phyloP scores from a whole-genome alignment of 257 asterid species.

The Scutellaria barbata region DNA sequence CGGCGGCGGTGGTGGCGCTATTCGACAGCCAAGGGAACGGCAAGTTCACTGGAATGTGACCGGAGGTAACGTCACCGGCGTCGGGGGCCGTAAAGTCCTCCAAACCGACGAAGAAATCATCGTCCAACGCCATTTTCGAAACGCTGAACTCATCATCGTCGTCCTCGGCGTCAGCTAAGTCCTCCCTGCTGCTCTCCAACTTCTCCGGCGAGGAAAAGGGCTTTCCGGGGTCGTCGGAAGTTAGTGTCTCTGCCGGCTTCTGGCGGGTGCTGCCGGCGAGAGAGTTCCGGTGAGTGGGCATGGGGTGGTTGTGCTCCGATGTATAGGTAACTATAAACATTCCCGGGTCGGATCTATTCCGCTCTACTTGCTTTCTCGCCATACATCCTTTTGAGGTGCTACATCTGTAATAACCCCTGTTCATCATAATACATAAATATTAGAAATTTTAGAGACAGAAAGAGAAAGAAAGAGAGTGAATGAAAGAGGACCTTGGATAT shows the following conservation, averaged over 20 bases:
- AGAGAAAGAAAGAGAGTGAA: not conserved
- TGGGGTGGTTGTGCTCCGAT: conserved; percentile 90
- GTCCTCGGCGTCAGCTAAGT: conserved; percentile 39
- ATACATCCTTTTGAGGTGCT: conserved; percentile 91
- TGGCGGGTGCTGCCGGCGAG: conserved; percentile 88
- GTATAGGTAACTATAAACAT: conserved; percentile 90
- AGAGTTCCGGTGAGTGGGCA: conserved; percentile 90
- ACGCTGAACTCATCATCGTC: conserved; percentile 49
- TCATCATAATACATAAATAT: not conserved
- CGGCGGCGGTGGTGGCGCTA: conserved; percentile 60
- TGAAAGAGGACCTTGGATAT: conserved; percentile 65
- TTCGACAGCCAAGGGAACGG: conserved; percentile 61
- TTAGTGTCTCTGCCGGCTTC: conserved; percentile 49
- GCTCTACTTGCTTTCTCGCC: conserved; percentile 97
- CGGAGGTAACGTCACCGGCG: conserved; percentile 43
- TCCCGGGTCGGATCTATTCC: conserved; percentile 91
- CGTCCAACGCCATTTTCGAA: conserved; percentile 51
- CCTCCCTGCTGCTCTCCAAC: conserved; percentile 58
- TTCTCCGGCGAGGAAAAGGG: conserved; percentile 51
- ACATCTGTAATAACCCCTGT: conserved; percentile 94
- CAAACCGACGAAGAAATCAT: conserved; percentile 78
- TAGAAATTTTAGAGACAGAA: not conserved
- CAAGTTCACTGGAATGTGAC: conserved; percentile 40
- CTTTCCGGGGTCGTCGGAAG: conserved; percentile 47
- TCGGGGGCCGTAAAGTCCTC: conserved; percentile 57